Conservation (phyloP, 257 asterid species). For the Nicotiana paniculata region DNA sequence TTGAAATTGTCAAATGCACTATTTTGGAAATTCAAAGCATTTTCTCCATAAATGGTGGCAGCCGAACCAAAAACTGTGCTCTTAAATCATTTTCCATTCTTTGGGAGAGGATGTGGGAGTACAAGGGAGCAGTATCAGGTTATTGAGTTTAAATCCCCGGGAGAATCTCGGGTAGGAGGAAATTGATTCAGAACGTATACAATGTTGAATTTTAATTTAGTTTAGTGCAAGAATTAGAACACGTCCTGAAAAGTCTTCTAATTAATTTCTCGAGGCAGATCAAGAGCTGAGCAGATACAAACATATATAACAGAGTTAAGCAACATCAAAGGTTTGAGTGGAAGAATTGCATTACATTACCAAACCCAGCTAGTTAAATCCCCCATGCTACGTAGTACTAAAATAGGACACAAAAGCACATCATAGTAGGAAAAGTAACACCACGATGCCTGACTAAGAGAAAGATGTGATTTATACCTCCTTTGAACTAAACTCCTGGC, state of each 20-base stretch:
- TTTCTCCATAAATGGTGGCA: not conserved
- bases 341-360: not conserved
- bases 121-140: not conserved
- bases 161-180: not conserved
- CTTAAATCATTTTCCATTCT: not conserved
- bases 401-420: not conserved
- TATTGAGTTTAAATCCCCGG: not conserved
- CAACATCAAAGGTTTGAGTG: not conserved
- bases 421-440: not conserved
- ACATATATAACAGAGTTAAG: not conserved
- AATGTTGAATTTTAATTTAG: not conserved
- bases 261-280: not conserved
- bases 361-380: not conserved
- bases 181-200: not conserved
- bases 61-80: not conserved
- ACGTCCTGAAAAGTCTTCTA: not conserved
- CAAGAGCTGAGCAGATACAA: not conserved
- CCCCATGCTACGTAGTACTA: not conserved
- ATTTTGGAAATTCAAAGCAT: not conserved
- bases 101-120: not conserved
- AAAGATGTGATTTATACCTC: slow-evolving; percentile 35
- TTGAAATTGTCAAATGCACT: not conserved
- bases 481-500: slow-evolving; percentile 24
- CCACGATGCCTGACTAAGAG: not conserved
- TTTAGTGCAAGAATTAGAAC: too few species aligned